Evolutionary conservation across 768 basidiomycete species (phyloP), one percentile per base, ranked within the genome.

Genomic region (Russula abietina): DNA sequence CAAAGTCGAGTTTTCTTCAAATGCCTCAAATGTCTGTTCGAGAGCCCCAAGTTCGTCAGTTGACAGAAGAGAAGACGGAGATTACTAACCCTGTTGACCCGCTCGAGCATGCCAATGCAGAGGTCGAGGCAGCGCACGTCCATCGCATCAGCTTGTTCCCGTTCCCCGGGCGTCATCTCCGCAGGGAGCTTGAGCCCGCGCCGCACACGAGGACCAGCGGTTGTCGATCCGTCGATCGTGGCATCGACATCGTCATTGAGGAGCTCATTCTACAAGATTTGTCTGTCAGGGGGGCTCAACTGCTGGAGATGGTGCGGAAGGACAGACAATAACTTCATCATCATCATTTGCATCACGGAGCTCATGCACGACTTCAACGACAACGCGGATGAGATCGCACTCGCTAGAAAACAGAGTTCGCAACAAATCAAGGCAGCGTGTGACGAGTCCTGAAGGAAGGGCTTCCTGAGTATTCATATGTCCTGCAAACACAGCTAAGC

Each of bases 41-140:
- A 19, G 39, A 43, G 59, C 57, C 38, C 14, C 43, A 26, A 45
- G 28, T 19, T n/a, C 12, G 32, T 61, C 32, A 50, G 54, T 52
- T 59, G 33, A 28, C 22, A 22, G 22, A 38, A 9, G 17, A 49
- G 22, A 36, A 24, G 14, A 48, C 3, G 77, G 24, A 3, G 39
- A 41, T 14, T 45, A 32, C 89, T 41, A 62, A 94, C 93, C 22
- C 89, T 81, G 67, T 93, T 87, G 17, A 95, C 89, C 9, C 91
- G 82, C 75, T 94, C 91, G 6, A 96, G 78, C 82, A 95, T 83
- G 11, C 88, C 90, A 55, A 86, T 88, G 65, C 89, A 91, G 30
- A 96, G 77, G 0, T 80, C 75, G 52, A 97, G 73, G 69, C 91
- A 94, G 32, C 87, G 79, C 32, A 92, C 61, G 67, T 97, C 90